Evolutionary conservation across 495 filamentous ascomycete species (phyloP), one percentile per base, ranked within the genome.

Genomic region (Hypoxylon fuscum): DNA sequence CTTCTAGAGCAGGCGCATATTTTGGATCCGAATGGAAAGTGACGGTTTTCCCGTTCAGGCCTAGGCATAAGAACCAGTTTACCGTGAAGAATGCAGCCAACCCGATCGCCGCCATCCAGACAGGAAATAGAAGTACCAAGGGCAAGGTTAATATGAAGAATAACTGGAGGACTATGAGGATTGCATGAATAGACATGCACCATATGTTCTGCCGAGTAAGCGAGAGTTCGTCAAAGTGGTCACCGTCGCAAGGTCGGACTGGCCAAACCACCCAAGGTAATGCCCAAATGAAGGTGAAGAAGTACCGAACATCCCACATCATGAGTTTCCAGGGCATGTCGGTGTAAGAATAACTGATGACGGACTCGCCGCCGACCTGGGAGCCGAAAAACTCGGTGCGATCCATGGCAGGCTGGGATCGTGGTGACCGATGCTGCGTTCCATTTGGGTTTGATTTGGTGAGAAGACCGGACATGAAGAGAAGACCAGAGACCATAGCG

Each of bases 291-390:
- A 79, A 81, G 7, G 63, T 69, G 51, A 88, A 69, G 55, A 84
- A 81, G 41, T 86, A 79, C 23, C 70, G 64, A 20, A 88, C 58
- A 53, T 90, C 87, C 47, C 73, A 77, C 54, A 70, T 75, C 18
- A 88, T 74, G 37, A 89, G 73, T 37, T 56, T 72, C 72, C 80
- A 76, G 2, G 87, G 87, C 43, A 82, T 77, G 38, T 82, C 80
- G n/a, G 87, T 89, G 66, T 89, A 88, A 41, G 73, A 73, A 66
- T 81, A 81, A 56, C 76, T 80, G 59, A 79, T 78, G 48, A 79
- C 72, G 5, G 74, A 70, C 52, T 73, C 65, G 48, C 76, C 77
- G n/a, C 81, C 81, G 35, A 83, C 70, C 58, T 85, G 82, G 1
- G 81, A 85, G 55, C 76, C 76, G 64, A 80, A 78, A 70, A 83